Base-by-base conservation (phyloP, 495 filamentous ascomycete genomes). In the Daldinia childiae region DNA sequence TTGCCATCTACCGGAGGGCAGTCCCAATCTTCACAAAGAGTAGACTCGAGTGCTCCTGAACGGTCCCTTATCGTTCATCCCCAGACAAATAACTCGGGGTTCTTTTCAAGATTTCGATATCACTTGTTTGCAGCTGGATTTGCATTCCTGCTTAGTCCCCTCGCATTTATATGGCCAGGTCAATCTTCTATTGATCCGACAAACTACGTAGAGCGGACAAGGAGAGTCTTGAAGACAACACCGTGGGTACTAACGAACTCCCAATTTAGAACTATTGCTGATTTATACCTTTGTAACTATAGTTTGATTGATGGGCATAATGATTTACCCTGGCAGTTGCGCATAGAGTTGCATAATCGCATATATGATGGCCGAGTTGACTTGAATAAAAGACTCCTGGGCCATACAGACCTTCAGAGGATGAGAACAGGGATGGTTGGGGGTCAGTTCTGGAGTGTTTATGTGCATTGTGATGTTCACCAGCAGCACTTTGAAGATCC, bases 391-490 rank as follows among this genome's bases (percentile, higher is more conserved):
- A 64, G 73, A 30, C 70, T 76, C 15, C 62, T 74, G 11, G 67
- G 69, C 3, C 73, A 76, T 62, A 74, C 73, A 0, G 73, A 77
- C 58, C 55, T 77, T 14, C 62, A 69, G 41, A 70, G 74, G 26
- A 68, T 78, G 69, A 58, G 63, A 55, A 39, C 65, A 2, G 76
- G 76, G 0, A 65, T 65, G 58, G 51, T 75, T 17, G 76, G 74
- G 0, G 76, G 79, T 1, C 77, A 80, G 55, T 83, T 82, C 58
- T 82, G 80, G 80, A 79, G 75, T 58, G 74, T 75, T 1, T 80
- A 75, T 30, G 62, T 71, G 24, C 55, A 71, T 21, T 74, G 69
- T 19, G 71, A 67, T 65, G 24, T 21, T 57, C 51, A 58, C 12
- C 70, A 73, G 19, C 38, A 69, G 26, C 41, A 74, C 39, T 66